Evolutionary conservation across 306 rosid species (phyloP), one percentile per base, ranked within the genome.

Genomic region (Malus fusca): DNA sequence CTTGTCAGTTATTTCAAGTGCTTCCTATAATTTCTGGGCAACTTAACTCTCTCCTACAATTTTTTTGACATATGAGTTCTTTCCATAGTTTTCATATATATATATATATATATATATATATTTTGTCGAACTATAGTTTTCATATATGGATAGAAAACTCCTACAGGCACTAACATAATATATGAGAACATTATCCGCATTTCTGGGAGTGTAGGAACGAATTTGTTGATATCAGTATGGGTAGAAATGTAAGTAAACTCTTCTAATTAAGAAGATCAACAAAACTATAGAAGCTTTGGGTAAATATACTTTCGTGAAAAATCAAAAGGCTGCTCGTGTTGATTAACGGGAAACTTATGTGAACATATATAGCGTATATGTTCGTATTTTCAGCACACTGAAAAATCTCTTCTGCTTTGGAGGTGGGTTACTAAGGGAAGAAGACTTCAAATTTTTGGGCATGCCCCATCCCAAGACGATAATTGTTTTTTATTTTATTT

Each of bases 41-140:
- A 85, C 31, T 30, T 30, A 66, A 92, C 91, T 81, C 96, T 95
- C 80, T 95, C 97, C 98, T 97, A 95, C 77, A 31, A 78, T 68
- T 95, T 83, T 71, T 87, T 92, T 4, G 96, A 96, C 96, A 88
- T 86, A 73, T 95, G 98, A 87, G 98, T 97, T 86, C 97, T 89
- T 83, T 93, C 97, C 65, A 91, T 91, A 35, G 97, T 89, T 87
- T 93, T 93, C 98, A 93, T 91, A 77, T 88, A 30, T 30, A 30
- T 30, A 93, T 91, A 77, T 88, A 30, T 30, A 30, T 30, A 93
- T 91, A 76, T 88, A 3, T 30, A 3, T 30, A 3, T 28, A 3
- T 30, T 30, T 30, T 30, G 31, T 30, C 31, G 31, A 30, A 30
- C 31, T 30, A 93, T 91, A 35, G 96, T 89, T 87, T 93, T 93